A percentile compares a stretch with the other conserved stretches of the same genome.
Evolutionary conservation across 768 basidiomycete genomes (phyloP).

Genomic region (Leccinellum albellum): DNA sequence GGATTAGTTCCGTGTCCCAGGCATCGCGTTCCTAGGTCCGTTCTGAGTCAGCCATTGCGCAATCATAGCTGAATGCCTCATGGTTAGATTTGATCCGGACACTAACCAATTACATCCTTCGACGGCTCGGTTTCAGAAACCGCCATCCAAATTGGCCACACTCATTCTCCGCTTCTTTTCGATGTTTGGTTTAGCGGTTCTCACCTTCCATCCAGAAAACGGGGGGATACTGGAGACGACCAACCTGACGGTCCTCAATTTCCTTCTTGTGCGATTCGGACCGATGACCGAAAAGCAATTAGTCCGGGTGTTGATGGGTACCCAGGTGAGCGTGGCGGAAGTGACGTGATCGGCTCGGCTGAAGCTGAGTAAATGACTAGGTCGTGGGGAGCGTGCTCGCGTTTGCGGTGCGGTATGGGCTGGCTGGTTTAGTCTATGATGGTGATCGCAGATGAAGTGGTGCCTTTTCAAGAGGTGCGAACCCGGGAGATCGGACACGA

Average conservation of each 20-base stretch:
- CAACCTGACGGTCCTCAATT: conserved; percentile 90
- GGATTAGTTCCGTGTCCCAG: conserved; percentile 91
- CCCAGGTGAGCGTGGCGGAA: conserved; percentile 53
- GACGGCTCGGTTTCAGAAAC: conserved; percentile 52
- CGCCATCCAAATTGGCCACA: conserved; percentile 52
- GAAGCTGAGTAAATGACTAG: conserved; percentile 34
- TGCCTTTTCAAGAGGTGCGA: neutral
- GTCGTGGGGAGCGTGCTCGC: conserved; percentile 73
- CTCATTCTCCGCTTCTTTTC: conserved; percentile 59
- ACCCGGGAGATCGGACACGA: neutral
- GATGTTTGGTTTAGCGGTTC: conserved; percentile 59
- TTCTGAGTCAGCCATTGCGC: neutral
- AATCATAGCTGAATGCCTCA: neutral
- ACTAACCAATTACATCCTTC: conserved; percentile 82
- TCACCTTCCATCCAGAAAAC: conserved; percentile 52
- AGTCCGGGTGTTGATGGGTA: conserved; percentile 64
- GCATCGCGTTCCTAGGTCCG: conserved; percentile 87
- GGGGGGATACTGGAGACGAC: conserved; percentile 66
- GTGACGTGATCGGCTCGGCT: neutral
- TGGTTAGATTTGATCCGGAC: conserved; percentile 62
- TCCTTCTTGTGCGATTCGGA: conserved; percentile 74
- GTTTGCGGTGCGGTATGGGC: conserved; percentile 85
- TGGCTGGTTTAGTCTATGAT: conserved; percentile 87
- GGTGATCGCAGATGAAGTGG: conserved; percentile 70
- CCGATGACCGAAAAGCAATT: conserved; percentile 83